Conservation (phyloP, 2,329 filamentous ascomycete genomes). For the Colletotrichum navitas region DNA sequence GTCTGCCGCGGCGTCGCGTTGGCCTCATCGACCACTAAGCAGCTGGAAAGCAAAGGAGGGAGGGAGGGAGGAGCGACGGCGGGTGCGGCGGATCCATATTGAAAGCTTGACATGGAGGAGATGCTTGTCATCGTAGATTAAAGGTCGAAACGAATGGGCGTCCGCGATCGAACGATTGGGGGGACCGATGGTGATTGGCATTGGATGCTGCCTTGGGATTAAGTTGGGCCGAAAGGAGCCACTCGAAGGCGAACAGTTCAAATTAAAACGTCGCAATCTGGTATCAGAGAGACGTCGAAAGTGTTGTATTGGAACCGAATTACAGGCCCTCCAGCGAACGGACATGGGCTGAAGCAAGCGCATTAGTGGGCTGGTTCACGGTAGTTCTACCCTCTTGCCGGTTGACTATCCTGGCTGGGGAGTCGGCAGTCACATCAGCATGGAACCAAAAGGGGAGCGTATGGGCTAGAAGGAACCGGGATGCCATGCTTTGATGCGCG, state of each 20-base stretch:
- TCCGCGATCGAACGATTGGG: constrained; percentile 17
- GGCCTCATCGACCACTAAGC: not conserved
- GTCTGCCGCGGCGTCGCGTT: constrained; percentile 15
- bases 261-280: constrained; percentile 22
- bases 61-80: constrained; percentile 3
- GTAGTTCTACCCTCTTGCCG: not conserved
- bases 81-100: not conserved
- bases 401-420: not conserved
- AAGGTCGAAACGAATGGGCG: not conserved
- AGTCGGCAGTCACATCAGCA: not conserved
- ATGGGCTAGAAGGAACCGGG: not conserved
- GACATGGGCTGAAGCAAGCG: constrained; percentile 22
- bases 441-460: not conserved
- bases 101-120: constrained; percentile 19
- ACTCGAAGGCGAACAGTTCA: not conserved
- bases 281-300: constrained; percentile 18
- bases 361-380: constrained; percentile 22
- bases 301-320: constrained; percentile 15
- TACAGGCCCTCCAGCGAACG: not conserved
- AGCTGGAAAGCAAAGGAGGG: not conserved
- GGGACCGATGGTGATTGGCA: not conserved
- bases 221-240: not conserved
- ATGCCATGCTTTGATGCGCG: not conserved
- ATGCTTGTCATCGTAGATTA: constrained; percentile 14
- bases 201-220: constrained; percentile 3